Percentiles rank a stretch among this genome's conserved stretches.
phyloP scores from a whole-genome alignment of 1,284 basidiomycete genomes.

The Coniferiporia sulphurascens region DNA sequence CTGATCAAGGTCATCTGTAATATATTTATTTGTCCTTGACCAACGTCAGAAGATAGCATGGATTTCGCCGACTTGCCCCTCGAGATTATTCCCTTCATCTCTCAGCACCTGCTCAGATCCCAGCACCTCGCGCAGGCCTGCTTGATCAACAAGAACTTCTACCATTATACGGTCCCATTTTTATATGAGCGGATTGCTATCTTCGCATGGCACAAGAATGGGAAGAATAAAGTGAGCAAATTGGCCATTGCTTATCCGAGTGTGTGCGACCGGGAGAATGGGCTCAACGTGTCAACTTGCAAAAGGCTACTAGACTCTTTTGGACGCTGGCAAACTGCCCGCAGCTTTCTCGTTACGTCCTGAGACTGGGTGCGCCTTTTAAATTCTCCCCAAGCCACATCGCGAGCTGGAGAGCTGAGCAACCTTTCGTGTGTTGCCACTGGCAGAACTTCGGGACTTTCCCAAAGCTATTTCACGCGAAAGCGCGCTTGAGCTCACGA shows the following conservation, averaged over 20 bases:
- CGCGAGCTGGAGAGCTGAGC: neutral
- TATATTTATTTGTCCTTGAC: neutral
- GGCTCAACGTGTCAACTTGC: neutral
- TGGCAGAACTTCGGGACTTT: slow-evolving; percentile 59
- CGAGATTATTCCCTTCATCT: slow-evolving; percentile 52
- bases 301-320: slow-evolving; percentile 49
- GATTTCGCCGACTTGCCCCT: slow-evolving; percentile 49
- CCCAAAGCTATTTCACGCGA: slow-evolving; percentile 38
- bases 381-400: neutral
- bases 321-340: slow-evolving; percentile 42
- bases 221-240: slow-evolving; percentile 47
- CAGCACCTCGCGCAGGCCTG: slow-evolving; percentile 46
- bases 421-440: neutral
- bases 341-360: slow-evolving; percentile 50
- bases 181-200: slow-evolving; percentile 56
- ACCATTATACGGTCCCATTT: slow-evolving; percentile 39
- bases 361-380: slow-evolving; percentile 44
- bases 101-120: slow-evolving; percentile 45
- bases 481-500: slow-evolving; percentile 28
- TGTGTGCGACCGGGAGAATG: neutral
- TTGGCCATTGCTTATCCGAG: neutral
- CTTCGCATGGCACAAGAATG: slow-evolving; percentile 62
- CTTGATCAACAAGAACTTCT: slow-evolving; percentile 52
- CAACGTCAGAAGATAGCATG: neutral
- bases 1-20: too few relatives aligned